Percentiles rank a stretch among this genome's conserved stretches.
phyloP scores from a whole-genome alignment of 192 early-diverging fungal genomes.

The Dissophora globulifera region DNA sequence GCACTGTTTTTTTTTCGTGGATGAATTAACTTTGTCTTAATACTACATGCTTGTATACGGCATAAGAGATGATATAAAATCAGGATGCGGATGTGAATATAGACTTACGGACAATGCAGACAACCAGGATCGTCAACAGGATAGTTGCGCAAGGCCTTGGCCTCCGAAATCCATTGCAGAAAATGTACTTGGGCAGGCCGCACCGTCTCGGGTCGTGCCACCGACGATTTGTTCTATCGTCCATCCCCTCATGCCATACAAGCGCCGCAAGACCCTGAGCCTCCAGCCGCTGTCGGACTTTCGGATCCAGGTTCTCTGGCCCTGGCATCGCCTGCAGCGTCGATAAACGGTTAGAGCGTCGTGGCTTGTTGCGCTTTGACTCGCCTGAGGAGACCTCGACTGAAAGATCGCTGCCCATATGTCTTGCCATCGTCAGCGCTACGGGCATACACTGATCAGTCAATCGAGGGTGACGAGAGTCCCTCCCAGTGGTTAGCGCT shows the following conservation, averaged over 20 bases:
- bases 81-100: too few species aligned
- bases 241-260: constrained; percentile 6
- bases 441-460: too few species aligned
- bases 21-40: not conserved
- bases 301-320: constrained; percentile 26
- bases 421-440: too few species aligned
- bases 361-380: too few species aligned
- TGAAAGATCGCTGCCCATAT: too few species aligned
- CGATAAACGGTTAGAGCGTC: not conserved
- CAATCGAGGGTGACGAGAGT: too few species aligned
- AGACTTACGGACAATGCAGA: constrained; percentile 29
- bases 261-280: constrained; percentile 20
- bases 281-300: constrained; percentile 30
- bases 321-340: constrained; percentile 35
- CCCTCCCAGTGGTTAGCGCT: too few species aligned
- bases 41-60: not conserved
- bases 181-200: constrained; percentile 28
- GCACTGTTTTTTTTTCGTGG: constrained; percentile 1
- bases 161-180: constrained; percentile 14
- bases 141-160: constrained; percentile 26
- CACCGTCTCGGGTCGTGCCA: constrained; percentile 43
- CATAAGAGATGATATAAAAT: not conserved
- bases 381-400: too few species aligned
- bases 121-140: constrained; percentile 12
- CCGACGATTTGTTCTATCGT: not conserved